A percentile compares a stretch with the other conserved stretches of the same genome.
These are phyloP conservation scores for Nigrospora osmanthi DNA, from an alignment of 2,329 filamentous ascomycete genomes.

Conservation along the genomic window DNA sequence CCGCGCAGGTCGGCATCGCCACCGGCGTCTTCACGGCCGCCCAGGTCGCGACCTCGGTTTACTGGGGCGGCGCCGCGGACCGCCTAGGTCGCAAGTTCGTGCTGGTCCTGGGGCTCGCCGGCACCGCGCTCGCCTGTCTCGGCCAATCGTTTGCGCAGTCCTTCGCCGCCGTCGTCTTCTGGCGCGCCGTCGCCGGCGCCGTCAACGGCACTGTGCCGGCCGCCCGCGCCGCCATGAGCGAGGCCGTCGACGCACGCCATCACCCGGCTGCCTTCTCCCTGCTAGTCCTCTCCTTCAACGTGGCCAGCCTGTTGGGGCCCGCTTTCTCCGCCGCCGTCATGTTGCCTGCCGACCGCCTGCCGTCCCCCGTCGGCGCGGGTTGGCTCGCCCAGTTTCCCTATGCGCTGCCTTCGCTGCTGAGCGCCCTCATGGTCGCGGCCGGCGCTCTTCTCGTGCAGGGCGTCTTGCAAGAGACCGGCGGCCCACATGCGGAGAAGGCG, in stretches of 20 bases:
- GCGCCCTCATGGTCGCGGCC: not conserved
- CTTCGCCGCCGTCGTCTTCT: slow-evolving; percentile 57
- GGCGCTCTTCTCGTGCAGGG: not conserved
- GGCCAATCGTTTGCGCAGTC: slow-evolving; percentile 66
- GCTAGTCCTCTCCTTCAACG: slow-evolving; percentile 39
- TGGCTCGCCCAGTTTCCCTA: not conserved
- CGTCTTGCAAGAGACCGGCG: not conserved
- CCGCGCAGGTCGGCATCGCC: slow-evolving; percentile 57
- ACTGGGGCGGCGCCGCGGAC: slow-evolving; percentile 63
- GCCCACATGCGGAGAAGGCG: not conserved
- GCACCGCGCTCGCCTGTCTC: slow-evolving; percentile 58
- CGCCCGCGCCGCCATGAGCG: not conserved
- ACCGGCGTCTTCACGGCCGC: slow-evolving; percentile 66
- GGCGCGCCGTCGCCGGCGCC: slow-evolving; percentile 56
- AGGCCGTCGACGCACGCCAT: slow-evolving; percentile 32
- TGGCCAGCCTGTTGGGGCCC: not conserved
- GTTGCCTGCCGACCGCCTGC: not conserved
- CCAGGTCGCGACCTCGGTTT: slow-evolving; percentile 65
- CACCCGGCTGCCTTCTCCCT: slow-evolving; percentile 39
- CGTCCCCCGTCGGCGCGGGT: not conserved
- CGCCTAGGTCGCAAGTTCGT: slow-evolving; percentile 60
- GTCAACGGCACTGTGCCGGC: slow-evolving; percentile 35
- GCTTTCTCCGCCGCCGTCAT: not conserved
- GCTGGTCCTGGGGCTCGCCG: slow-evolving; percentile 60
- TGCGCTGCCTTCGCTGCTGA: not conserved